phyloP scores from a whole-genome alignment of 2,329 filamentous ascomycete genomes.

The Aspergillus glaucus region DNA sequence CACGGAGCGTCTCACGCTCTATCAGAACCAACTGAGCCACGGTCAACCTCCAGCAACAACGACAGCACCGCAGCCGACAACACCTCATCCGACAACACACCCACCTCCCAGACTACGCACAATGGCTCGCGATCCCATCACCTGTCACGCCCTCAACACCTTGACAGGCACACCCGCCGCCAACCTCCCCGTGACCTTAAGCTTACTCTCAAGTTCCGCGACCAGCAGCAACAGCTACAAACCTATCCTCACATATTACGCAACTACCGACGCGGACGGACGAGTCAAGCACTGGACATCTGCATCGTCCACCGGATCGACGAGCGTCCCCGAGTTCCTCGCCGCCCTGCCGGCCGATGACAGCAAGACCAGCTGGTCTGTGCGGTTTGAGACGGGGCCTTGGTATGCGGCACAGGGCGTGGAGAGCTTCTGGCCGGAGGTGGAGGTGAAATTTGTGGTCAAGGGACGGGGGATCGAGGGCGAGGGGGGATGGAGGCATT shows the following conservation, averaged over 20 bases:
- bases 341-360: constrained; percentile 28
- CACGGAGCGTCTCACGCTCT: constrained; percentile 27
- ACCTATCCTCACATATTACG: constrained; percentile 27
- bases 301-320: constrained; percentile 11
- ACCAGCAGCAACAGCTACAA: constrained; percentile 13
- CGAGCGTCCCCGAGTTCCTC: constrained; percentile 24
- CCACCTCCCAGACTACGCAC: constrained; percentile 6
- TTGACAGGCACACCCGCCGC: constrained; percentile 40
- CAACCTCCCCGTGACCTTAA: constrained; percentile 44
- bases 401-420: constrained; percentile 44
- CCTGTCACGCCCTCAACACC: constrained; percentile 47
- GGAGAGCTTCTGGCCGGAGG: constrained; percentile 46
- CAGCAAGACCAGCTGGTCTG: constrained; percentile 40
- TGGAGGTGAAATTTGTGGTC: constrained; percentile 46
- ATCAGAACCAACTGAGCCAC: constrained; percentile 26
- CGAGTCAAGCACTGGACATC: constrained; percentile 40
- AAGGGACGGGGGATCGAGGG: constrained; percentile 35
- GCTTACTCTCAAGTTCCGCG: constrained; percentile 51
- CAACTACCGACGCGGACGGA: constrained; percentile 41
- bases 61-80: constrained; percentile 6
- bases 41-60: constrained; percentile 9
- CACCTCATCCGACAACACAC: constrained; percentile 4
- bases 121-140: constrained; percentile 42
- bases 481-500: constrained; percentile 42
- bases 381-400: constrained; percentile 40